Evolutionary conservation across 441 rosid genomes (phyloP).

Genomic region (Breynia disticha): DNA sequence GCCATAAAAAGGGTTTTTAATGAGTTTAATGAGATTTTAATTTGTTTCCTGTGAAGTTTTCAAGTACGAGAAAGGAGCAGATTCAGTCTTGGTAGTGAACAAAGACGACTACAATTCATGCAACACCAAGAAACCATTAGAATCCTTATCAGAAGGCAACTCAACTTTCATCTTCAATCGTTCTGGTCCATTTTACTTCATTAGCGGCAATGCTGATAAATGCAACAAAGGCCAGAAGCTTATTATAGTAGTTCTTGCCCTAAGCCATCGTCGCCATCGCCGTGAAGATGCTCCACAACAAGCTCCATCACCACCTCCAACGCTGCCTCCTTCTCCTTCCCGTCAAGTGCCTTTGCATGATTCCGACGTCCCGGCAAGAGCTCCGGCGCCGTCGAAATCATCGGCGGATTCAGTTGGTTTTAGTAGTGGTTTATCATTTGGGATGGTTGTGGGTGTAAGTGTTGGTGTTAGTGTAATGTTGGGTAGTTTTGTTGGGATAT

Average conservation of each 20-base stretch:
- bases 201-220: slow-evolving; percentile 41
- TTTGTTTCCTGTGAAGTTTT: slow-evolving; percentile 34
- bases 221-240: slow-evolving; percentile 68
- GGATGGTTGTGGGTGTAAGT: slow-evolving; percentile 16
- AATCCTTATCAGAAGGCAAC: slow-evolving; percentile 47
- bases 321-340: slow-evolving; percentile 7
- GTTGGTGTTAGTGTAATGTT: slow-evolving; percentile 4
- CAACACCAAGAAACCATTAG: slow-evolving; percentile 44
- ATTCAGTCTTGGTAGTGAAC: slow-evolving; percentile 56
- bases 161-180: slow-evolving; percentile 41
- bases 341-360: slow-evolving; percentile 15
- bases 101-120: slow-evolving; percentile 54
- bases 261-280: slow-evolving; percentile 23
- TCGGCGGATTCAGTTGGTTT: slow-evolving; percentile 9
- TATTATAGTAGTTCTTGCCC: slow-evolving; percentile 46
- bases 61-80: slow-evolving; percentile 55
- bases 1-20: no score
- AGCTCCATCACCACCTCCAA: slow-evolving; percentile 19
- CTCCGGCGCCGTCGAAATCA: slow-evolving; percentile 21
- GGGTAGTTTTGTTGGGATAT: slow-evolving; percentile 15
- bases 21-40: not conserved
- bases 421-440: no score
- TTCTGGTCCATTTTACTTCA: slow-evolving; percentile 74
- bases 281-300: slow-evolving; percentile 4
- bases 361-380: slow-evolving; percentile 3